phyloP scores from a whole-genome alignment of 805 yeast genomes.

The Nakazawaea ishiwadae region DNA sequence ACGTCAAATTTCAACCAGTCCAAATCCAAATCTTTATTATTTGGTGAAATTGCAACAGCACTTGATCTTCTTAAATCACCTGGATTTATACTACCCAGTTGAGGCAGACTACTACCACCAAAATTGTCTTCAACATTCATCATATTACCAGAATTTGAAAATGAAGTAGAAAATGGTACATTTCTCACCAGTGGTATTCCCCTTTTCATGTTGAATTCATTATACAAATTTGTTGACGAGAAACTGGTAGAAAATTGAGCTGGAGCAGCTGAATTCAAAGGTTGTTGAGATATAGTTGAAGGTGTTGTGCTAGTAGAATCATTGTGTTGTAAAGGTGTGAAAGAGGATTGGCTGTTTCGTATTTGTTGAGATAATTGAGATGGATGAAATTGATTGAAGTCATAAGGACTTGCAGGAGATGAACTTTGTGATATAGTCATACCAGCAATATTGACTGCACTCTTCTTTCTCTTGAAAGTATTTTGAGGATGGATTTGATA shows the following conservation, averaged over 20 bases:
- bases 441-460: constrained; percentile 8
- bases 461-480: constrained; percentile 13
- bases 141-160: neutral
- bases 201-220: constrained; percentile 15
- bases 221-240: constrained; percentile 13
- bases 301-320: neutral
- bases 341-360: neutral
- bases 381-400: constrained; percentile 1
- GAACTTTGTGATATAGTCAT: constrained; percentile 4
- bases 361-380: constrained; percentile 10
- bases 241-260: constrained; percentile 10
- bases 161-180: constrained; percentile 2
- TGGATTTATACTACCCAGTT: neutral
- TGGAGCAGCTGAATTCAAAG: neutral
- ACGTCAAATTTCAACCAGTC: constrained; percentile 32
- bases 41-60: constrained; percentile 3
- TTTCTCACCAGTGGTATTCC: constrained; percentile 10
- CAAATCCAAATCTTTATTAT: constrained; percentile 25
- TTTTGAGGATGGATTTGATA: constrained; percentile 3
- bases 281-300: neutral
- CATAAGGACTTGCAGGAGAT: constrained; percentile 9
- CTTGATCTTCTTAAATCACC: neutral
- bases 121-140: neutral
- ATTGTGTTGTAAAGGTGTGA: neutral
- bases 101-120: constrained; percentile 4